Percentiles rank a stretch among this genome's conserved stretches.
phyloP scores from a whole-genome alignment of 805 yeast genomes.

The Grigorovia yakushimaensis region DNA sequence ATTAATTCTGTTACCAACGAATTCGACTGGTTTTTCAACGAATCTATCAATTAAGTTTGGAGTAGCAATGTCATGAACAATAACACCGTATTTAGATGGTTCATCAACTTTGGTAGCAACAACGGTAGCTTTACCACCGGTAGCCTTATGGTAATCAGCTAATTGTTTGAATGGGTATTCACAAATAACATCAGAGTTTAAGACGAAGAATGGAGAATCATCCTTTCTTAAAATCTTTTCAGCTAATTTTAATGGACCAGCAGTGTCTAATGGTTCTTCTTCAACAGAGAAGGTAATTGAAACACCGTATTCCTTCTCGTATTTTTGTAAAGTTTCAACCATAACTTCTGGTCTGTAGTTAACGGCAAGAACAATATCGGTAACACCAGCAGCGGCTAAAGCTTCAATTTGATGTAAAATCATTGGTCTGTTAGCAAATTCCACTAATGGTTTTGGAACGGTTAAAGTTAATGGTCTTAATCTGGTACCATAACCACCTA shows the following conservation, averaged over 20 bases:
- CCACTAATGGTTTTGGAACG: conserved; percentile 93
- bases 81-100: conserved; percentile 99
- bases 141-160: conserved; percentile 85
- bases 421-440: conserved; percentile 99
- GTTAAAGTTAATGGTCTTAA: conserved; percentile 96
- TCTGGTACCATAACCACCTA: conserved; percentile 99
- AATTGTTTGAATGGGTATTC: conserved; percentile 95
- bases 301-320: conserved; percentile 92
- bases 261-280: conserved; percentile 98
- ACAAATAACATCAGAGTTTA: conserved; percentile 97
- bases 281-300: conserved; percentile 94
- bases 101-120: conserved; percentile 99
- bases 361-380: conserved; percentile 96
- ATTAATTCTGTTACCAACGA: conserved; percentile 98
- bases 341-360: conserved; percentile 99
- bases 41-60: conserved; percentile 96
- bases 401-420: conserved; percentile 98
- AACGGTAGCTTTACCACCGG: conserved; percentile 97
- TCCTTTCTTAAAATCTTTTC: conserved; percentile 90
- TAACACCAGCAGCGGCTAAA: conserved; percentile 94
- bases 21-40: conserved; percentile 98
- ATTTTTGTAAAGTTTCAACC: conserved; percentile 90
- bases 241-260: conserved; percentile 97
- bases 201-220: conserved; percentile 91
- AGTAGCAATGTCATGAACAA: conserved; percentile 91